These are phyloP conservation scores for Lipomyces orientalis DNA, from an alignment of 805 yeast species.

Conservation along the genomic window DNA sequence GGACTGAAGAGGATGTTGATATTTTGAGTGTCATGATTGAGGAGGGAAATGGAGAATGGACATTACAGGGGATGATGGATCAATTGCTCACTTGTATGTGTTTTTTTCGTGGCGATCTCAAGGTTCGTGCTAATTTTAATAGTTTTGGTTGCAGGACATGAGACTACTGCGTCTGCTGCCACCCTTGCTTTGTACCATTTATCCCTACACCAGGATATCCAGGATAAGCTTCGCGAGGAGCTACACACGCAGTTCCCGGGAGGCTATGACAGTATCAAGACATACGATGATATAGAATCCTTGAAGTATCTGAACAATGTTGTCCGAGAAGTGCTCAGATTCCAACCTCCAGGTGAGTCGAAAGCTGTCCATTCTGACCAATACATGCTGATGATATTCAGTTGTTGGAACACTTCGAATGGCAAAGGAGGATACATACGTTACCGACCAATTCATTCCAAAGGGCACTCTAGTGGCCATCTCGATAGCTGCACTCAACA, in stretches of 20 bases:
- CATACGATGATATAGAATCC: slow-evolving; percentile 29
- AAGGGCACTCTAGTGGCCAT: slow-evolving; percentile 25
- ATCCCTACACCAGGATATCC: slow-evolving; percentile 23
- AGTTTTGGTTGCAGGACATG: slow-evolving; percentile 35
- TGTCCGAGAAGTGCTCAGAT: slow-evolving; percentile 27
- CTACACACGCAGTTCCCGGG: slow-evolving; percentile 22
- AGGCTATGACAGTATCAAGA: slow-evolving; percentile 15
- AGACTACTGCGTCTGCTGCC: slow-evolving; percentile 31
- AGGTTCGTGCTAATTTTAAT: slow-evolving; percentile 1
- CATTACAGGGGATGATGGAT: slow-evolving; percentile 25
- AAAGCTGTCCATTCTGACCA: background rate
- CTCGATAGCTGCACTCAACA: slow-evolving; percentile 18
- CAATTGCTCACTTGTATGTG: slow-evolving; percentile 27
- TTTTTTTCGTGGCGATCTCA: background rate
- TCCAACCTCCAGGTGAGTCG: slow-evolving; percentile 21
- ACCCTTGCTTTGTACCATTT: slow-evolving; percentile 19
- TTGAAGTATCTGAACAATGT: slow-evolving; percentile 25
- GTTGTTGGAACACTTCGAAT: slow-evolving; percentile 25
- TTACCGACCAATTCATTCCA: slow-evolving; percentile 24
- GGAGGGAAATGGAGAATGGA: slow-evolving; percentile 25
- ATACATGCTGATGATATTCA: slow-evolving; percentile 22
- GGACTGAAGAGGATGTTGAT: slow-evolving; percentile 13
- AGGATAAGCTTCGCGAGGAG: slow-evolving; percentile 27
- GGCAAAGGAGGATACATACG: slow-evolving; percentile 20
- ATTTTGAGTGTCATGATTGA: slow-evolving; percentile 28